Conservation (phyloP, 768 basidiomycete genomes). For the Roridomyces roridus region DNA sequence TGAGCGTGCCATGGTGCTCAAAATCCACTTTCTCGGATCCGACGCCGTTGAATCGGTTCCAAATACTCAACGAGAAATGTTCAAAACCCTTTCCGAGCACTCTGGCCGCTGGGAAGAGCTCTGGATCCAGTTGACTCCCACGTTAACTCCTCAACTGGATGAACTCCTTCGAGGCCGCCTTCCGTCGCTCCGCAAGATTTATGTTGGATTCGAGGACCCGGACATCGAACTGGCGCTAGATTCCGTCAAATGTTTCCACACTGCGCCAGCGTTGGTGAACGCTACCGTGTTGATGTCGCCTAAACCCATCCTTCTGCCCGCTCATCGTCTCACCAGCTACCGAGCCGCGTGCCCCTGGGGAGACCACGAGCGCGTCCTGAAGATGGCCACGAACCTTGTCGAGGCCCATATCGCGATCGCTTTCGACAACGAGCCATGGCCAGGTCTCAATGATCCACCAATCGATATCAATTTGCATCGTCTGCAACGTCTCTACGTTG, state of each 20-base stretch:
- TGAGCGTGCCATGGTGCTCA: too few species aligned
- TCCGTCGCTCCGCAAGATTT: background rate
- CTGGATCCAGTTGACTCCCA: too few species aligned
- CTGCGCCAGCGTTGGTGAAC: background rate
- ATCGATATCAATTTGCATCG: background rate
- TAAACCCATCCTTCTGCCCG: background rate
- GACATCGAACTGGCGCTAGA: background rate
- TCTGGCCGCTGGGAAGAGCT: too few species aligned
- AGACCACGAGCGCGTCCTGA: background rate
- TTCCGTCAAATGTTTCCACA: background rate
- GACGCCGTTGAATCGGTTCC: too few species aligned
- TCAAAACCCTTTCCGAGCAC: too few species aligned
- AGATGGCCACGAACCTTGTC: background rate
- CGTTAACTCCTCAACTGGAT: too few species aligned
- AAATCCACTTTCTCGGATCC: too few species aligned
- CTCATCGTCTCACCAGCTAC: constrained; percentile 6
- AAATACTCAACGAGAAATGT: too few species aligned
- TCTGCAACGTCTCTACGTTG: background rate
- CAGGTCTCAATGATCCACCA: background rate
- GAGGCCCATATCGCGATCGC: too few species aligned
- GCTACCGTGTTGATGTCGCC: background rate
- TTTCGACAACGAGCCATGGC: too few species aligned
- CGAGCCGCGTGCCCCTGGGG: background rate
- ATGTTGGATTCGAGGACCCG: background rate
- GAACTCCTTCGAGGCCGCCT: background rate